Evolutionary conservation across 176 grass and related monocot species (phyloP).

Genomic region (Juncus inflexus): DNA sequence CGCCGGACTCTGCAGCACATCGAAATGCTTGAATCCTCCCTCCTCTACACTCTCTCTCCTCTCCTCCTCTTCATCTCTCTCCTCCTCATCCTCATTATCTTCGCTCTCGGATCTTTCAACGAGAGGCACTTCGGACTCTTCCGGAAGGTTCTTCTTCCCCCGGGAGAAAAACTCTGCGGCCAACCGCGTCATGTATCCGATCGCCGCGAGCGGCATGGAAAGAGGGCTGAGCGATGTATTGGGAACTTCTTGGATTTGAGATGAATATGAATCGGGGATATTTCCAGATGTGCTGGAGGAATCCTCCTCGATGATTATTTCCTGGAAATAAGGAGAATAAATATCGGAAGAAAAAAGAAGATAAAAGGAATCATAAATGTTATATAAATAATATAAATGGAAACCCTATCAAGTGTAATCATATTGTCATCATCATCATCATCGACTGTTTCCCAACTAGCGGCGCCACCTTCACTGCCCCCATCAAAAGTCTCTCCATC

Average conservation of each 20-base stretch:
- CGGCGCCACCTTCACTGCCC: conserved; percentile 48
- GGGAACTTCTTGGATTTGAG: conserved; percentile 43
- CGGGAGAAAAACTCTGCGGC: conserved; percentile 71
- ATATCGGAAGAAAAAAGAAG: conserved; percentile 20
- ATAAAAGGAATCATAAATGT: conserved; percentile 14
- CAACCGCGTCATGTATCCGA: conserved; percentile 64
- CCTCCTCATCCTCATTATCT: conserved; percentile 36
- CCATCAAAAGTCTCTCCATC: conserved; percentile 67
- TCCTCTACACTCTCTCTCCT: conserved; percentile 31
- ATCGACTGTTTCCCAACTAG: conserved; percentile 96
- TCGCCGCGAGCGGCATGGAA: conserved; percentile 54
- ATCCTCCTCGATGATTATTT: conserved; percentile 35
- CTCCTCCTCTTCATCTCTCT: conserved; percentile 28
- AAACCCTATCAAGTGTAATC: background rate
- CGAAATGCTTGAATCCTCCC: conserved; percentile 75
- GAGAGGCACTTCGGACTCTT: conserved; percentile 16
- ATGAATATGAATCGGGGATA: conserved; percentile 37
- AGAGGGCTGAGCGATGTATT: conserved; percentile 49
- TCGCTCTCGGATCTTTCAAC: conserved; percentile 40
- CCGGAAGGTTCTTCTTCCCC: conserved; percentile 71
- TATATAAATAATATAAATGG: conserved; percentile 1
- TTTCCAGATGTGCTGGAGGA: conserved; percentile 24
- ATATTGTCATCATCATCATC: conserved; percentile 61
- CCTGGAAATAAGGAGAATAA: conserved; percentile 25
- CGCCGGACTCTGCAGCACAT: conserved; percentile 59